A percentile compares a stretch with the other conserved stretches of the same genome.
Conservation (phyloP, 2,329 filamentous ascomycete species). For the Talaromyces sp. region DNA sequence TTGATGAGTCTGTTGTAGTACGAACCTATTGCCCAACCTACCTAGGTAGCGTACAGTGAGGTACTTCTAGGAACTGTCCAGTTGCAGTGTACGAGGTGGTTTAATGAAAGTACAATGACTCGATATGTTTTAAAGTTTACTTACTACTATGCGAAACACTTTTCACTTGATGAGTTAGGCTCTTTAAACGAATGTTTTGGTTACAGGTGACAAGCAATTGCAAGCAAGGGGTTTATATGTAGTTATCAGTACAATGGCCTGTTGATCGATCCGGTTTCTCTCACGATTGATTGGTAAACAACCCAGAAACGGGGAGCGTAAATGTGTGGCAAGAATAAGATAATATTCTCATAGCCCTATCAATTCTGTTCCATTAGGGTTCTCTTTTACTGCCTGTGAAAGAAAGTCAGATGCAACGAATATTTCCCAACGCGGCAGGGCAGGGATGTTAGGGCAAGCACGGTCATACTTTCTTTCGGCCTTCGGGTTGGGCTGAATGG, state of each 20-base stretch:
- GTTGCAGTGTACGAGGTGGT: background rate
- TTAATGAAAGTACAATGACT: background rate
- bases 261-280: background rate
- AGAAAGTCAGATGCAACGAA: background rate
- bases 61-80: background rate
- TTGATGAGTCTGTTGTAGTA: no score
- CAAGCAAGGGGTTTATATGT: background rate
- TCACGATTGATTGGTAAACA: no score
- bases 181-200: background rate
- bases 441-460: slow-evolving; percentile 8
- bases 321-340: background rate
- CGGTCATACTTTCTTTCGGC: slow-evolving; percentile 1
- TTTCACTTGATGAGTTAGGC: background rate
- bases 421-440: background rate
- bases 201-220: background rate
- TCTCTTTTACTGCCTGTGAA: background rate
- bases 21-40: background rate
- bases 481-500: background rate
- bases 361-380: background rate
- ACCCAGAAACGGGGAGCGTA: background rate
- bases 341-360: background rate
- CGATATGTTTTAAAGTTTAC: background rate
- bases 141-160: background rate
- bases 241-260: background rate
- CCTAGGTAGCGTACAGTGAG: background rate